A percentile compares a stretch with the other conserved stretches of the same genome.
These are phyloP conservation scores for Leccinum subgranulosum DNA, from an alignment of 768 basidiomycete species.

Conservation along the genomic window DNA sequence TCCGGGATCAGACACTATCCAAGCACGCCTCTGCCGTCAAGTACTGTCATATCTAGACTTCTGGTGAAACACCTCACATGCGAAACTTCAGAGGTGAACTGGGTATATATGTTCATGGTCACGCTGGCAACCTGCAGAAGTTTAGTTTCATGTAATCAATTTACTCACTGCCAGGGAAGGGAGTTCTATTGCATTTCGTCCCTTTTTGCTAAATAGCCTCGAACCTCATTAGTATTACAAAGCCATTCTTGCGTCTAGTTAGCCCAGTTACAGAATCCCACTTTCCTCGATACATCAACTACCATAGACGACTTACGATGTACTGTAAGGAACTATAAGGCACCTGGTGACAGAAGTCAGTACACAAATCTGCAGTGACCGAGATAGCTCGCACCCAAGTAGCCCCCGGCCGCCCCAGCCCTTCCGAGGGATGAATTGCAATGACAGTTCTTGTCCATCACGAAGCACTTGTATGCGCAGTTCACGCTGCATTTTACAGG, in stretches of 20 bases:
- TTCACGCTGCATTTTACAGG: slow-evolving; percentile 43
- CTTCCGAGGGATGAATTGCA: slow-evolving; percentile 64
- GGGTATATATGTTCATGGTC: neutral
- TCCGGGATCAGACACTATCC: slow-evolving; percentile 10
- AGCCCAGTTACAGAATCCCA: neutral
- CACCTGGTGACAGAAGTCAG: slow-evolving; percentile 39
- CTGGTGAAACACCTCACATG: slow-evolving; percentile 43
- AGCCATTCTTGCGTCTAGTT: neutral
- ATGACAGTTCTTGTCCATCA: slow-evolving; percentile 38
- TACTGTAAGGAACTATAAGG: slow-evolving; percentile 55
- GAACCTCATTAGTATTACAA: neutral
- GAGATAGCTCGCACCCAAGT: slow-evolving; percentile 58
- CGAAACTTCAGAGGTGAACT: slow-evolving; percentile 39
- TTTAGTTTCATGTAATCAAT: neutral
- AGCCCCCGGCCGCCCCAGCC: slow-evolving; percentile 89
- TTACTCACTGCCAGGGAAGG: neutral
- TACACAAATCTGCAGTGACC: neutral
- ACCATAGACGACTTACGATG: neutral
- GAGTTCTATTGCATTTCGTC: neutral
- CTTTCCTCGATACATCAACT: neutral
- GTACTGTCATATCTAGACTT: slow-evolving; percentile 31
- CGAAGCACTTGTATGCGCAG: slow-evolving; percentile 60
- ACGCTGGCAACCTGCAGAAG: neutral
- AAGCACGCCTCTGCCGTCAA: slow-evolving; percentile 51
- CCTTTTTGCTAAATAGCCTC: neutral